Evolutionary conservation across 768 basidiomycete genomes (phyloP).

Genomic region (Auricularia sp.): DNA sequence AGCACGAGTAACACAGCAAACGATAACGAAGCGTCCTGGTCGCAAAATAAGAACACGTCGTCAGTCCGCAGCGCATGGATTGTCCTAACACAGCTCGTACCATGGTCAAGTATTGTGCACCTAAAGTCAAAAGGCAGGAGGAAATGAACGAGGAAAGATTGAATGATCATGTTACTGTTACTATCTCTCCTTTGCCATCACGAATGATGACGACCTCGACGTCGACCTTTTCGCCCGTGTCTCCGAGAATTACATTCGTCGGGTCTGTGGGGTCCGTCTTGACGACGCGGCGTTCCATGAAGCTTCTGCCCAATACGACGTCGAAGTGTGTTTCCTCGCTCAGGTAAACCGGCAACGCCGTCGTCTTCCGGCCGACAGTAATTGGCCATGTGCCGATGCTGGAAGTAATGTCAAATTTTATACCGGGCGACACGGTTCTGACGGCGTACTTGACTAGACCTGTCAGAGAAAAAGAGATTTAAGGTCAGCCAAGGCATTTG

Average conservation of each 20-base stretch:
- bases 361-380: conserved; percentile 39
- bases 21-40: not conserved
- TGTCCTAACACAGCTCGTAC: no score
- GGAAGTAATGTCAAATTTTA: conserved; percentile 1
- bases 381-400: conserved; percentile 80
- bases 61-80: no score
- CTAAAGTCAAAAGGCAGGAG: not conserved
- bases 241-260: conserved; percentile 84
- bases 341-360: conserved; percentile 58
- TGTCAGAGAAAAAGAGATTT: conserved; percentile 1
- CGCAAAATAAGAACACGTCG: no score
- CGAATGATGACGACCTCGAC: conserved; percentile 88
- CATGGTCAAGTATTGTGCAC: no score
- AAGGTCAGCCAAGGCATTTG: not conserved
- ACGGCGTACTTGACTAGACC: conserved; percentile 44
- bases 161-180: conserved; percentile 61
- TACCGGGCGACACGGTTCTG: not conserved
- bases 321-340: conserved; percentile 95
- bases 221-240: conserved; percentile 84
- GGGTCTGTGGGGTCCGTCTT: conserved; percentile 73
- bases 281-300: conserved; percentile 56
- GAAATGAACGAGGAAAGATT: not conserved
- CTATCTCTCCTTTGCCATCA: conserved; percentile 83
- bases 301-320: conserved; percentile 72
- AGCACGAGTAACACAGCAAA: not conserved